These are phyloP conservation scores for Nitzschia sp. DNA, from an alignment of 108 stramenopile species.

Conservation along the genomic window DNA sequence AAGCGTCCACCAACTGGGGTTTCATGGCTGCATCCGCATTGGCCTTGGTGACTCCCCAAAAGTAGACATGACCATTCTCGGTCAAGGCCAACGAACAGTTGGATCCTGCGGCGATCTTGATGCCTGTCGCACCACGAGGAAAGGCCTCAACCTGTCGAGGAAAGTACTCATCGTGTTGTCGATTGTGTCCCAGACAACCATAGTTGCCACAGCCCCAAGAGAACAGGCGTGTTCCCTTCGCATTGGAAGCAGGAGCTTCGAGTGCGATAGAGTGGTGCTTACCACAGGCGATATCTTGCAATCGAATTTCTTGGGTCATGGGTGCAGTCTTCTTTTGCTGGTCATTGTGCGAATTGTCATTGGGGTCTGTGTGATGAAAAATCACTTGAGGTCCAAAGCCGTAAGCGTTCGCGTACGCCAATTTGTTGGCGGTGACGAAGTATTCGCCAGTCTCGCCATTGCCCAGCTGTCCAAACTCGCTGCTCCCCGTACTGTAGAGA, in stretches of 20 bases:
- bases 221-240: constrained; percentile 58
- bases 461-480: constrained; percentile 84
- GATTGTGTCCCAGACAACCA: constrained; percentile 82
- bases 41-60: constrained; percentile 78
- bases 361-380: constrained; percentile 66
- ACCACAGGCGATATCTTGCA: constrained; percentile 75
- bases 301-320: constrained; percentile 43
- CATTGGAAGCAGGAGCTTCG: constrained; percentile 57
- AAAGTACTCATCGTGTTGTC: constrained; percentile 83
- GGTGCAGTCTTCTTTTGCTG: constrained; percentile 40
- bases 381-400: constrained; percentile 59
- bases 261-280: constrained; percentile 82
- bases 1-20: constrained; percentile 69
- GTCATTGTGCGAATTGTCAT: constrained; percentile 32
- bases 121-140: constrained; percentile 47
- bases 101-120: constrained; percentile 59
- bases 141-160: constrained; percentile 67
- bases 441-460: constrained; percentile 92
- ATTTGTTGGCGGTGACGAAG: constrained; percentile 78
- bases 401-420: constrained; percentile 71
- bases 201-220: constrained; percentile 89
- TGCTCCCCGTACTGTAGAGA: constrained; percentile 77
- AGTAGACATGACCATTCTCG: constrained; percentile 81
- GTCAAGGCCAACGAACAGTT: constrained; percentile 72
- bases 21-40: constrained; percentile 84